phyloP scores from a whole-genome alignment of 345 rosid species.

The Anacardium occidentale region DNA sequence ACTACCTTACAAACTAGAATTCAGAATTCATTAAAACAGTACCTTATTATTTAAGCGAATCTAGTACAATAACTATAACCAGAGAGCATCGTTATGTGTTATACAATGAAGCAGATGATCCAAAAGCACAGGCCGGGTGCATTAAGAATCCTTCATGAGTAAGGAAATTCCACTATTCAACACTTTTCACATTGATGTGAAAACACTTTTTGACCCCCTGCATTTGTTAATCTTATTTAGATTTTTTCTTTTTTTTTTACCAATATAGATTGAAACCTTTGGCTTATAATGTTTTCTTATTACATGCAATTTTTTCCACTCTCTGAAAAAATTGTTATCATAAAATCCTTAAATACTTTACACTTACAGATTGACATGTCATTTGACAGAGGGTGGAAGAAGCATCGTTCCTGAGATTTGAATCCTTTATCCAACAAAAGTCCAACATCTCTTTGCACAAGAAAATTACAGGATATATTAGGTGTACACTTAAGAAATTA shows the following conservation, averaged over 20 bases:
- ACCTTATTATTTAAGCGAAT: neutral
- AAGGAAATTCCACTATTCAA: neutral
- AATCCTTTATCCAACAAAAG: slow-evolving; percentile 77
- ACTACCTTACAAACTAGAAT: neutral
- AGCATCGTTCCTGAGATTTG: slow-evolving; percentile 55
- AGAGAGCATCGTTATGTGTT: neutral
- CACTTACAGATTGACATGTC: slow-evolving; percentile 76
- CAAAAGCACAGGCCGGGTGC: neutral
- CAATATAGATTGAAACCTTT: neutral
- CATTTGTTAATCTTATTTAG: no score
- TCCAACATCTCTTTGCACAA: slow-evolving; percentile 57
- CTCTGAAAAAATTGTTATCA: no score
- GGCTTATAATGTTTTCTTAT: neutral
- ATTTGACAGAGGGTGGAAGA: slow-evolving; percentile 89
- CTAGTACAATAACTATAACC: neutral
- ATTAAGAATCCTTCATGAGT: neutral
- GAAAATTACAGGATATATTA: neutral
- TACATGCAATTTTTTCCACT: no score
- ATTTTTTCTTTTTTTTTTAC: neutral
- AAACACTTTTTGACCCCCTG: neutral
- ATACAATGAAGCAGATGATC: neutral
- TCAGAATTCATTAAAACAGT: neutral
- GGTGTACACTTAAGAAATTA: neutral
- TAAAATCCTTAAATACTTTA: neutral
- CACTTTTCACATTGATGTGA: neutral